Evolutionary conservation across 768 basidiomycete species (phyloP).

Genomic region (Termitomyces sp.): DNA sequence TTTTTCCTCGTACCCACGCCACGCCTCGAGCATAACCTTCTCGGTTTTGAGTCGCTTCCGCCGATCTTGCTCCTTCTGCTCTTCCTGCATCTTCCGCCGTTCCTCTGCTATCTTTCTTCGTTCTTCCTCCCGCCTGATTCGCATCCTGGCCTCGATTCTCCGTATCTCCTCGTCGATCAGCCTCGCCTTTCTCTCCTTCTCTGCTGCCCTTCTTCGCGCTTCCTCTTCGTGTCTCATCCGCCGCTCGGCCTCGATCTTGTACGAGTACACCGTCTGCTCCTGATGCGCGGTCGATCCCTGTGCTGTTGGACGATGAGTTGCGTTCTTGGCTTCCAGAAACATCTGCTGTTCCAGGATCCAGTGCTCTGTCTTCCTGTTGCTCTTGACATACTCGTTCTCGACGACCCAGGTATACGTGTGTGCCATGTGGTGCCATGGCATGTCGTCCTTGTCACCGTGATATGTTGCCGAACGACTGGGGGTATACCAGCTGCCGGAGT

Average conservation of each 20-base stretch:
- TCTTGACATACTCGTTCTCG: conserved; percentile 49
- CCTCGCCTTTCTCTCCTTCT: conserved; percentile 45
- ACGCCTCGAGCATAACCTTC: conserved; percentile 51
- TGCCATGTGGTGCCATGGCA: conserved; percentile 42
- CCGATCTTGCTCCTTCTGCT: conserved; percentile 43
- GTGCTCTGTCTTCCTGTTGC: conserved; percentile 53
- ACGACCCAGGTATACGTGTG: conserved; percentile 49
- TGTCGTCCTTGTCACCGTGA: conserved; percentile 16
- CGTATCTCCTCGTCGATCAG: conserved; percentile 54
- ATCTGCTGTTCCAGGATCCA: conserved; percentile 67
- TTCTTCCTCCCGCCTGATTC: conserved; percentile 50
- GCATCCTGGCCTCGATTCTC: conserved; percentile 52
- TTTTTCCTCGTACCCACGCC: conserved; percentile 61
- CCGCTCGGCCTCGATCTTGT: conserved; percentile 49
- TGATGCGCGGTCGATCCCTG: conserved; percentile 22
- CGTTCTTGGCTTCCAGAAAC: conserved; percentile 27
- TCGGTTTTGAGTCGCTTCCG: conserved; percentile 41
- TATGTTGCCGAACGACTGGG: conserved; percentile 10
- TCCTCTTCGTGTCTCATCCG: conserved; percentile 54
- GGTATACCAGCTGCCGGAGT: conserved; percentile 6
- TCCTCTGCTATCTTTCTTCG: conserved; percentile 47
- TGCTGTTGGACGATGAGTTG: conserved; percentile 13
- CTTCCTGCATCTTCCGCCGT: conserved; percentile 34
- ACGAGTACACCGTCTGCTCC: conserved; percentile 51
- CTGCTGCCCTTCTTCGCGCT: conserved; percentile 40